These are phyloP conservation scores for Terana coerulea DNA, from an alignment of 768 basidiomycete genomes.

Conservation along the genomic window DNA sequence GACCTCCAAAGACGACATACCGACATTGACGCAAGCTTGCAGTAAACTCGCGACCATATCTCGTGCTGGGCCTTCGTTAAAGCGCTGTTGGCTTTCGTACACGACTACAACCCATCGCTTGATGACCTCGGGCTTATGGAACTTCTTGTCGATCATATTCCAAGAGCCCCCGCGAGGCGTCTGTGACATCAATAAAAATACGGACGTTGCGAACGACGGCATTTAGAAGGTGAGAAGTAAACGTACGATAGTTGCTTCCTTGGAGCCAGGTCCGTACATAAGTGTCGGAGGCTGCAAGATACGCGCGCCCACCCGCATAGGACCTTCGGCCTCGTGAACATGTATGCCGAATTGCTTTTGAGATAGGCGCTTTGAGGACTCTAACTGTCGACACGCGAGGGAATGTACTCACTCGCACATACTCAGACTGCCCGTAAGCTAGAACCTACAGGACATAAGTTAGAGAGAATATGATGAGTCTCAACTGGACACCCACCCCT, in stretches of 20 bases:
- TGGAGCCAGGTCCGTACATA: conserved; percentile 58
- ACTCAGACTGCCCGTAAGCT: conserved; percentile 70
- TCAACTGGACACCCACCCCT: conserved; percentile 32
- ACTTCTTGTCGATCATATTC: conserved; percentile 81
- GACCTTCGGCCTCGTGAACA: conserved; percentile 45
- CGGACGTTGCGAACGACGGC: too few relatives aligned
- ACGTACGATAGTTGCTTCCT: conserved; percentile 57
- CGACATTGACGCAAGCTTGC: conserved; percentile 48
- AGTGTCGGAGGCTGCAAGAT: conserved; percentile 62
- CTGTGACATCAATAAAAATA: conserved; percentile 31
- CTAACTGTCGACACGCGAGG: background rate
- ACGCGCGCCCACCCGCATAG: conserved; percentile 58
- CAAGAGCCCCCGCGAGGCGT: conserved; percentile 64
- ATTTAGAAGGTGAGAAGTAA: background rate
- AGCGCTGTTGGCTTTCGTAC: conserved; percentile 63
- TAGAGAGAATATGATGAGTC: too few relatives aligned
- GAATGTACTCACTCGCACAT: conserved; percentile 40
- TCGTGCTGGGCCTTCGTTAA: conserved; percentile 41
- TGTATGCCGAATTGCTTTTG: conserved; percentile 59
- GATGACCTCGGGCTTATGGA: conserved; percentile 54
- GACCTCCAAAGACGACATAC: conserved; percentile 34
- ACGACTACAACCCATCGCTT: conserved; percentile 60
- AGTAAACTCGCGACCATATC: conserved; percentile 56
- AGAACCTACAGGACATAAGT: conserved; percentile 14
- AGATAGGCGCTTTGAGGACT: background rate